phyloP scores from a whole-genome alignment of 2,329 filamentous ascomycete species.

The Aspergillus novoparasiticus region DNA sequence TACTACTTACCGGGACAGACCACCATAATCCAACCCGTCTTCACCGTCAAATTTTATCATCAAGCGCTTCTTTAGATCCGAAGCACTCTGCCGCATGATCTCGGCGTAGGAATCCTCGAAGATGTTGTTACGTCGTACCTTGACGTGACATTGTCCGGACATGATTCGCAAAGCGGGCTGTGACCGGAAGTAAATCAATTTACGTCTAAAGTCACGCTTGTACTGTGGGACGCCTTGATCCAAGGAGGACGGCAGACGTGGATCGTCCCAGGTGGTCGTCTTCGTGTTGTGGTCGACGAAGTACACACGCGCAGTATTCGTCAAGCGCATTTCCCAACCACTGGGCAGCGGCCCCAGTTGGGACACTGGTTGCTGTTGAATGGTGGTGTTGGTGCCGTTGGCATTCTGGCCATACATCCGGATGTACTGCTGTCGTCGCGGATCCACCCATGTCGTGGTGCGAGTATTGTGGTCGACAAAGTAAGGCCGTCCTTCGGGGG shows the following conservation, averaged over 20 bases:
- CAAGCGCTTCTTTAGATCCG: slow-evolving; percentile 93
- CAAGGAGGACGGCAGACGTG: slow-evolving; percentile 87
- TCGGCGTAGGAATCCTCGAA: slow-evolving; percentile 99
- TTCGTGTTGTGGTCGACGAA: slow-evolving; percentile 99
- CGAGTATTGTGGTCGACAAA: slow-evolving; percentile 99
- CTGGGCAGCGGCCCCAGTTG: slow-evolving; percentile 93
- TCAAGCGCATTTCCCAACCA: slow-evolving; percentile 99
- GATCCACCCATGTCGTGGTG: slow-evolving; percentile 98
- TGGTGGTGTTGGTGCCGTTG: slow-evolving; percentile 71
- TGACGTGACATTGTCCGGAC: slow-evolving; percentile 96
- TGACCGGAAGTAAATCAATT: slow-evolving; percentile 98
- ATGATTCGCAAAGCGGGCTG: slow-evolving; percentile 95
- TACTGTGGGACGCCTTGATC: slow-evolving; percentile 99
- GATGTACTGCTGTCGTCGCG: slow-evolving; percentile 95
- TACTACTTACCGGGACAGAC: slow-evolving; percentile 71
- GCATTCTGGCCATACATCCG: slow-evolving; percentile 95
- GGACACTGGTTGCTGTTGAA: slow-evolving; percentile 96
- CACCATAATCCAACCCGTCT: slow-evolving; percentile 96
- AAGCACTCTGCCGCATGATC: slow-evolving; percentile 94
- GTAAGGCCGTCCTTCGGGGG: slow-evolving; percentile 90
- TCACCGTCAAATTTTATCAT: slow-evolving; percentile 99
- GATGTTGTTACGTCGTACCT: slow-evolving; percentile 93
- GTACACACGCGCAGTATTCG: slow-evolving; percentile 95
- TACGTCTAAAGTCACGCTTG: slow-evolving; percentile 97
- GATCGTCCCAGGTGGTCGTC: slow-evolving; percentile 99